Percentiles rank a stretch among this genome's conserved stretches.
Evolutionary conservation across 2,329 filamentous ascomycete species (phyloP).

Genomic region (Emergomyces orientalis): DNA sequence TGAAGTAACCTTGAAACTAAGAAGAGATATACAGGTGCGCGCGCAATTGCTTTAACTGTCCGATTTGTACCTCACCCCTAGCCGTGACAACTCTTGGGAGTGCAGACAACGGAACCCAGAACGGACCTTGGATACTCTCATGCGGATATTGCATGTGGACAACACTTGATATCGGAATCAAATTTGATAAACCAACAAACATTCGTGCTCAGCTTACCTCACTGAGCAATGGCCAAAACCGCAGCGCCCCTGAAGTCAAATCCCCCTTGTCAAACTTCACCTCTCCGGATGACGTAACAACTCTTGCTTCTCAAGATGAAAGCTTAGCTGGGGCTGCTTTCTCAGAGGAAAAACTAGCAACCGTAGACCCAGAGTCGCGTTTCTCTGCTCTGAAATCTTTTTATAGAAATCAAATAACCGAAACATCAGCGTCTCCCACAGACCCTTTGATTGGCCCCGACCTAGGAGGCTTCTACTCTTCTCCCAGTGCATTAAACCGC

Average conservation of each 20-base stretch:
- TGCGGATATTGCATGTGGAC: constrained; percentile 93
- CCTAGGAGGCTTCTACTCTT: constrained; percentile 47
- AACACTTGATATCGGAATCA: constrained; percentile 77
- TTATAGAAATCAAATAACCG: constrained; percentile 68
- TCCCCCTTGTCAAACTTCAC: constrained; percentile 31
- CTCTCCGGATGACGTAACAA: constrained; percentile 24
- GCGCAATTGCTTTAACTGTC: constrained; percentile 91
- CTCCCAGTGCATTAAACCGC: constrained; percentile 70
- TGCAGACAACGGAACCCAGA: constrained; percentile 34
- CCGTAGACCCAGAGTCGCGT: constrained; percentile 54
- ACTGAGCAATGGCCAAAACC: constrained; percentile 45
- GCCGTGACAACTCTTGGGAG: constrained; percentile 62
- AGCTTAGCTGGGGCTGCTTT: constrained; percentile 20
- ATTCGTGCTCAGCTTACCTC: constrained; percentile 72
- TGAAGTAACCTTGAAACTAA: neutral
- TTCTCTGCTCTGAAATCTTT: constrained; percentile 69
- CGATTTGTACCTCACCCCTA: constrained; percentile 73
- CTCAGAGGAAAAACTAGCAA: constrained; percentile 26
- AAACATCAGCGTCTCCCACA: constrained; percentile 46
- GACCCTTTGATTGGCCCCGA: constrained; percentile 44
- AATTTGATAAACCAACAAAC: constrained; percentile 80
- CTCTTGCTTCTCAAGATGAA: constrained; percentile 17
- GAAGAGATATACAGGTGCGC: constrained; percentile 59
- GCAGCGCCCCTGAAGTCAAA: constrained; percentile 31
- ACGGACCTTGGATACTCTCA: constrained; percentile 63